Evolutionary conservation across 495 filamentous ascomycete species (phyloP), one percentile per base, ranked within the genome.

Genomic region (Hamigera avellanea): DNA sequence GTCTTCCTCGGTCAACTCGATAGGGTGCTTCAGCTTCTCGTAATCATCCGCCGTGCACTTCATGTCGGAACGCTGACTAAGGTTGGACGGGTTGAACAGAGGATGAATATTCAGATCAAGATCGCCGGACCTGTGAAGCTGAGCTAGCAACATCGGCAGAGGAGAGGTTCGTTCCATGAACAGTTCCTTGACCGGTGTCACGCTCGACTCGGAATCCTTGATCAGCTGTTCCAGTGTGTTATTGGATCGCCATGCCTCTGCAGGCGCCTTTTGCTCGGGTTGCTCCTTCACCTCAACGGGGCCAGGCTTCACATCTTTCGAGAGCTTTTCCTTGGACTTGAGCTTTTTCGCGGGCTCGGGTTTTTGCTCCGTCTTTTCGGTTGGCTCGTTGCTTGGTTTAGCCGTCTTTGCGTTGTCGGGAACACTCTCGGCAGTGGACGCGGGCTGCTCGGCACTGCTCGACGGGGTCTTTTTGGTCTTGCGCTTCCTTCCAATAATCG

Each of bases 401-500:
- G 45, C 42, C 30, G 69, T 56, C 31, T 65, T 68, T 18, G 46
- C 39, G 7, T 59, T 50, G 23, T 55, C 52, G 6, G 41, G 6
- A 0, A 25, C 14, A 19, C 50, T 52, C 31, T 68, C 68, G n/a
- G 59, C 46, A 0, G 52, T 51, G 9, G 58, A 47, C 8, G 61
- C 62, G 2, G 66, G 56, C 0, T 59, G 49, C 8, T 64, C 64
- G 8, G 59, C 57, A 17, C 58, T 56, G 14, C 37, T 46, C 12
- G 49, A 39, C 10, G 62, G 56, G 9, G 69, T 70, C 61, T 88
- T 93, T 66, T 86, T 91, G 46, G 85, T 76, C 64, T 95, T 95
- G 61, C 89, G 89, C 62, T 93, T 93, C 26, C 86, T 66, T 19
- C 83, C 83, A 26, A 91, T 61, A 27, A 95, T 91, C 2, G 86